Conservation (phyloP, 257 asterid genomes). For the Nicotiana tabacum region DNA sequence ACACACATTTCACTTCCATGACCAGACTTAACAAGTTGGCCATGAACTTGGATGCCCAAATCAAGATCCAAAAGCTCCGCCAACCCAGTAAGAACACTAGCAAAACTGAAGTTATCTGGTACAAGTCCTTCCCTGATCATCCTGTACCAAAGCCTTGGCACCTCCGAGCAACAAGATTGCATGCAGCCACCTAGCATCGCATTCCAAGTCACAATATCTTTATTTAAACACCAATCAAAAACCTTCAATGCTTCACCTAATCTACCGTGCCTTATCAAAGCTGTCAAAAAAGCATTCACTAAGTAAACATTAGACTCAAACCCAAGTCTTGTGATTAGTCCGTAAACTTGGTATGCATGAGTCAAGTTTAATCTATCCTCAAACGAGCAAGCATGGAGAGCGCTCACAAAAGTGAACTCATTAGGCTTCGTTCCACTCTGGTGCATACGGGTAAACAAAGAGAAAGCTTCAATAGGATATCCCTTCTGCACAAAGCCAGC, state of each 20-base stretch:
- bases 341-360: slow-evolving; percentile 47
- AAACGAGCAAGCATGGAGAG: slow-evolving; percentile 58
- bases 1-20: slow-evolving; percentile 55
- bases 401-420: slow-evolving; percentile 64
- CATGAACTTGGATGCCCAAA: slow-evolving; percentile 59
- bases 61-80: slow-evolving; percentile 52
- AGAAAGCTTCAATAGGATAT: slow-evolving; percentile 41
- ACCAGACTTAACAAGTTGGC: slow-evolving; percentile 51
- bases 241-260: slow-evolving; percentile 42
- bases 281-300: slow-evolving; percentile 49
- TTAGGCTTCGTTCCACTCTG: slow-evolving; percentile 39
- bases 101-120: slow-evolving; percentile 62
- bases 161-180: slow-evolving; percentile 27
- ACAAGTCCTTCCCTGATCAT: slow-evolving; percentile 47
- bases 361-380: slow-evolving; percentile 32
- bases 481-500: slow-evolving; percentile 65
- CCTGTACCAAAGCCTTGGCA: slow-evolving; percentile 48
- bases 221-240: slow-evolving; percentile 34
- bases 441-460: slow-evolving; percentile 47
- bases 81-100: slow-evolving; percentile 62
- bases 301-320: slow-evolving; percentile 46
- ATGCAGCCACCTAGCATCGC: slow-evolving; percentile 57
- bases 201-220: slow-evolving; percentile 71
- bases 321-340: slow-evolving; percentile 52
- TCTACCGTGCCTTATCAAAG: slow-evolving; percentile 45